Conservation (phyloP, 306 rosid genomes). For the Sophora flavescens region DNA sequence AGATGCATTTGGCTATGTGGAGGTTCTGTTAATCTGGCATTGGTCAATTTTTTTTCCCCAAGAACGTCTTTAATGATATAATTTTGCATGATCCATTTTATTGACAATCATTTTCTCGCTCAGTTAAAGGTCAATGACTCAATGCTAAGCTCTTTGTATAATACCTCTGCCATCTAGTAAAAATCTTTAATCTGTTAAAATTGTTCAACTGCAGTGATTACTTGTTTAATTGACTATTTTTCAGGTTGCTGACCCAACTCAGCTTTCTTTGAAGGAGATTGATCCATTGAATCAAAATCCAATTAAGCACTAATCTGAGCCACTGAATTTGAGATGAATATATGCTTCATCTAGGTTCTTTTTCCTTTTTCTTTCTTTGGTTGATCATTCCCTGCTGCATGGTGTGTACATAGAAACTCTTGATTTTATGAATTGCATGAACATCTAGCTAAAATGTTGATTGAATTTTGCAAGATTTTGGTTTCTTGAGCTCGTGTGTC, state of each 20-base stretch:
- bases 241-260: slow-evolving; percentile 52
- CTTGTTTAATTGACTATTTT: slow-evolving; percentile 38
- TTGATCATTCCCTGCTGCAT: slow-evolving; percentile 31
- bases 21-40: background rate
- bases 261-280: slow-evolving; percentile 38
- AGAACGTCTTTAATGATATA: background rate
- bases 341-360: slow-evolving; percentile 46
- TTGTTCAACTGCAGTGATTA: slow-evolving; percentile 23
- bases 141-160: slow-evolving; percentile 9
- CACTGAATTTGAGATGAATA: slow-evolving; percentile 40
- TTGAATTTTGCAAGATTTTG: slow-evolving; percentile 30
- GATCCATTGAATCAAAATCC: slow-evolving; percentile 44
- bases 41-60: background rate
- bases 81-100: background rate
- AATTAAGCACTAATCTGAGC: slow-evolving; percentile 44
- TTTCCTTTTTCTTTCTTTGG: background rate
- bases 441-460: slow-evolving; percentile 23
- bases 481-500: slow-evolving; percentile 31
- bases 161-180: background rate
- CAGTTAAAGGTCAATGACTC: background rate
- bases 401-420: slow-evolving; percentile 55
- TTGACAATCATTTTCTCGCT: background rate
- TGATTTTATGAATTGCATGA: slow-evolving; percentile 43
- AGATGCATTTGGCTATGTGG: slow-evolving; percentile 8
- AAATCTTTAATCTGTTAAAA: background rate